A percentile compares a stretch with the other conserved stretches of the same genome.
Evolutionary conservation across 1,284 basidiomycete species (phyloP).

Genomic region (Amylostereum chailletii): DNA sequence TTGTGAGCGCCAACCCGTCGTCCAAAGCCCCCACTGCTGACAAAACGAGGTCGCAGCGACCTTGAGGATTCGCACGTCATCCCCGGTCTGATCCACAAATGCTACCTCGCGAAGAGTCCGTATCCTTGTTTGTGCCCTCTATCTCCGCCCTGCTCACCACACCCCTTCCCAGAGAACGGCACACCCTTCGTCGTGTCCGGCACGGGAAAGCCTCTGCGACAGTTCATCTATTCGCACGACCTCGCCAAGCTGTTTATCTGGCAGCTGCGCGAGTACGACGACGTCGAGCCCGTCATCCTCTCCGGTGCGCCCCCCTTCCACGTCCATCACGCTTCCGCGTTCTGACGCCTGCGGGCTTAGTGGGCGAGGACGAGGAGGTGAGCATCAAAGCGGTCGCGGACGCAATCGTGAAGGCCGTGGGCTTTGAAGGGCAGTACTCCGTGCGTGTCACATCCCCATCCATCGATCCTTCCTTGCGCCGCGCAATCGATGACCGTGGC

Average conservation of each 20-base stretch:
- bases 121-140: neutral
- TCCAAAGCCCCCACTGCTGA: neutral
- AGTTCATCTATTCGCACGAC: constrained; percentile 92
- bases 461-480: constrained; percentile 1
- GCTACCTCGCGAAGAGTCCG: constrained; percentile 78
- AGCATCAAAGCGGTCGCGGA: constrained; percentile 82
- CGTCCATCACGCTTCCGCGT: too few species aligned
- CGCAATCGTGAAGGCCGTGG: constrained; percentile 72
- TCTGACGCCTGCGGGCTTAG: constrained; percentile 24
- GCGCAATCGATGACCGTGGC: neutral
- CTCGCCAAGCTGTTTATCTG: constrained; percentile 90
- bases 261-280: constrained; percentile 81
- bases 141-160: neutral
- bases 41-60: constrained; percentile 40
- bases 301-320: constrained; percentile 44
- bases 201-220: constrained; percentile 80
- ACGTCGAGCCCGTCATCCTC: constrained; percentile 84
- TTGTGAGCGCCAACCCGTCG: constrained; percentile 35
- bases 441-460: constrained; percentile 30
- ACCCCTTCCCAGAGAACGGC: constrained; percentile 32
- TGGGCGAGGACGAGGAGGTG: constrained; percentile 85
- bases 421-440: constrained; percentile 65
- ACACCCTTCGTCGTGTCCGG: constrained; percentile 80
- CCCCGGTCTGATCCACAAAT: constrained; percentile 84
- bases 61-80: constrained; percentile 88